Evolutionary conservation across 495 filamentous ascomycete species (phyloP).

Genomic region (Podospora pseudocomata): DNA sequence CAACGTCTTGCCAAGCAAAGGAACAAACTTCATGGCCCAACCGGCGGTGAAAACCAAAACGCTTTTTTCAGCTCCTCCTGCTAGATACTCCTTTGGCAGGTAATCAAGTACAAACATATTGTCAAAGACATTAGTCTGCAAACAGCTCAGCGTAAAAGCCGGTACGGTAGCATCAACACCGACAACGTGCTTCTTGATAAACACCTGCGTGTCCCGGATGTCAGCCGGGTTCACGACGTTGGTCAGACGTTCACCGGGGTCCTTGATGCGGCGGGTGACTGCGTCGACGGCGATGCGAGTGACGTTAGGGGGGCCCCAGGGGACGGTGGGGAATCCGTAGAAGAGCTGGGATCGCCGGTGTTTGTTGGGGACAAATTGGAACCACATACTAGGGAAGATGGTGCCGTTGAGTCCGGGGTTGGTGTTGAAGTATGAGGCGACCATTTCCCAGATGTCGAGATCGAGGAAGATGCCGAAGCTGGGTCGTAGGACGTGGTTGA

Average conservation of each 20-base stretch:
- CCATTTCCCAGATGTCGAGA: conserved; percentile 24
- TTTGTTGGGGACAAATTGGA: conserved; percentile 21
- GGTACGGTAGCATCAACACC: conserved; percentile 21
- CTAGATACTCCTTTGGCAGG: conserved; percentile 17
- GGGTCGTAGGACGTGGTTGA: conserved; percentile 21
- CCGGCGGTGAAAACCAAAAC: conserved; percentile 25
- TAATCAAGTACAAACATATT: conserved; percentile 26
- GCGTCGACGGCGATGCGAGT: conserved; percentile 22
- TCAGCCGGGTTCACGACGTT: conserved; percentile 19
- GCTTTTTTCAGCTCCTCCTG: conserved; percentile 20
- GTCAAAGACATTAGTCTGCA: conserved; percentile 26
- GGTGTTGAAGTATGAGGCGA: conserved; percentile 20
- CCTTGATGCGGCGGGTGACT: conserved; percentile 20
- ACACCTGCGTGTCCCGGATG: conserved; percentile 17
- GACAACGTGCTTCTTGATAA: conserved; percentile 14
- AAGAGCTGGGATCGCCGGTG: conserved; percentile 18
- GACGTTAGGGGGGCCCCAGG: conserved; percentile 21
- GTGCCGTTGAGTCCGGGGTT: conserved; percentile 21
- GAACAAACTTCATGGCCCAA: conserved; percentile 22
- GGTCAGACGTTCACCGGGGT: conserved; percentile 14
- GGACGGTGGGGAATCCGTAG: conserved; percentile 24
- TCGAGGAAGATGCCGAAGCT: conserved; percentile 19
- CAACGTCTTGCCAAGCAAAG: conserved; percentile 8
- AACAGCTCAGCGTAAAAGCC: conserved; percentile 15
- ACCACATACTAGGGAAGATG: conserved; percentile 25